Base-by-base conservation (phyloP, 1,284 basidiomycete species). In the Golubevia sp. region DNA sequence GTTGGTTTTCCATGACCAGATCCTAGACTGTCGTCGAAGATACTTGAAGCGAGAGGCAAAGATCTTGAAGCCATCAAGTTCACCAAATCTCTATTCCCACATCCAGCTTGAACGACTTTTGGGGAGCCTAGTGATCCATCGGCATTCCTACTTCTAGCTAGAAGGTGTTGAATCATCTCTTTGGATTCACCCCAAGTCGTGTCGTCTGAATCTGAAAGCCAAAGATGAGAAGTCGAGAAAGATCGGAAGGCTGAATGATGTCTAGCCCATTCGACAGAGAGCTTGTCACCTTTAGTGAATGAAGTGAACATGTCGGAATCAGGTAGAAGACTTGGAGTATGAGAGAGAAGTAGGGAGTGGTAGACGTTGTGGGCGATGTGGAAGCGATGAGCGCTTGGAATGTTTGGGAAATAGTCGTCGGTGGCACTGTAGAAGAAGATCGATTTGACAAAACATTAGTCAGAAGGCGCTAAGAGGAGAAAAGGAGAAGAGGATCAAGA, bases 221-320 rank as follows among this genome's bases (percentile, higher is more conserved):
- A 13, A n/a, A 26, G 18, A 57, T 53, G 2, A 64, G 66, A 0
- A 70, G 3, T 68, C 34, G 73, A 71, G 61, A 82, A 81, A 44
- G 70, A 68, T 18, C 79, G 67, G 27, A 78, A 66, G 0, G 73
- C 67, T 18, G 79, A 68, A 50, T 84, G 80, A 44, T 58, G 67
- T 2, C 62, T 61, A 2, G 64, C 62, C 56, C 56, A 65, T 55
- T 70, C 71, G 25, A 48, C n/a, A 0, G 55, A 66, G 3, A 27
- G 61, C 11, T 59, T 61, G 24, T 63, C 65, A 25, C 52, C 58
- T n/a, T 25, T 54, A 3, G 55, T 57, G 15, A 67, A 68, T 38
- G 62, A 48, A 7, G 66, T 71, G 26, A 74, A 71, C 82, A 84
- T 82, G 65, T 84, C 82, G 34, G 77, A 72, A 55, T 80, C 77